Evolutionary conservation across 1,284 basidiomycete species (phyloP), one percentile per base, ranked within the genome.

Genomic region (Puccinia triticina): DNA sequence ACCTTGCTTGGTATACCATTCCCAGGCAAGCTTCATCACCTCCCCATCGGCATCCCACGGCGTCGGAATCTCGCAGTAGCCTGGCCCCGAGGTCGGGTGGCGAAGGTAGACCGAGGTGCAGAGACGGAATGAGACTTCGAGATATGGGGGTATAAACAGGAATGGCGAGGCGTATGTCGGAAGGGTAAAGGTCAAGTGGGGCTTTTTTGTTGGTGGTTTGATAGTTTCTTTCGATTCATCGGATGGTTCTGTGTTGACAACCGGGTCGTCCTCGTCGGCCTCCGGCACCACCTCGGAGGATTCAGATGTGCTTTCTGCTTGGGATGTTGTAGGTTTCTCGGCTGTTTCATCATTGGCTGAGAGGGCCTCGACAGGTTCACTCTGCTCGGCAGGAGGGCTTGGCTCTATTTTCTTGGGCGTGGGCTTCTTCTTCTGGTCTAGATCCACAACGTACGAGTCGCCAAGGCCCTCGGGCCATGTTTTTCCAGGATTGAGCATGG

Each of bases 21-120:
- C 95, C 95, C 95, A 98, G 14, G 93, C 88, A 37, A 90, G 85
- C 81, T 93, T 91, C 85, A 96, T 91, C 26, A 96, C 89, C 84
- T 94, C 93, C 18, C 95, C 95, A 85, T 96, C 94, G 0, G 95
- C 95, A 84, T 95, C 93, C 88, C 93, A 98, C 0, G 96, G 95
- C 18, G 93, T 94, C 14, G 95, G 94, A 72, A 98, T 93, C 88
- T 98, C 95, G 40, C 93, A 94, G 88, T 95, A 95, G 2, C 93
- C 86, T 91, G 94, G 93, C 37, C 94, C 91, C 0, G 96, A 95
- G 0, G 95, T 98, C 1, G 97, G 97, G 86, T 98, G 95, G 69
- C 96, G 94, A 48, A 98, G 91, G 87, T 98, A 98, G 83, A 99
- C 90, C 26, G 92, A 92, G 7, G 96, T 95, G 88, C 97, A 99